These are phyloP conservation scores for Thermomyces lanuginosus DNA, from an alignment of 2,329 filamentous ascomycete species.

Conservation along the genomic window DNA sequence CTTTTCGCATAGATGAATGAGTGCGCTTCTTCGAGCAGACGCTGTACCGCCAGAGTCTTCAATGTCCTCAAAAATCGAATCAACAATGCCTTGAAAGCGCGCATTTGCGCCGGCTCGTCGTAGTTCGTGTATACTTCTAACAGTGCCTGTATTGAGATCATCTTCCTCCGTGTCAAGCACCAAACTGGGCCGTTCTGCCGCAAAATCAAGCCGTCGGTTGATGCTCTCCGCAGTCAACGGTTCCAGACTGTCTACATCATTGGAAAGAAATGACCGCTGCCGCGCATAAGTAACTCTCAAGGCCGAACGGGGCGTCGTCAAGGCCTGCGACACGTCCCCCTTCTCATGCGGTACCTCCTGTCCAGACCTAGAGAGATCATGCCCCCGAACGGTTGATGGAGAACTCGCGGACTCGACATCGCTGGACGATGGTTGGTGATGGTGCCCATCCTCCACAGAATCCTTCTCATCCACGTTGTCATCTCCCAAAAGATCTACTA, in stretches of 20 bases:
- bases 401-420: too few relatives aligned
- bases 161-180: slow-evolving; percentile 32
- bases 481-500: slow-evolving; percentile 19
- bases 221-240: slow-evolving; percentile 1
- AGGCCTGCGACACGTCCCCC: too few relatives aligned
- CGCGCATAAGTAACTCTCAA: slow-evolving; percentile 44
- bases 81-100: slow-evolving; percentile 39
- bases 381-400: too few relatives aligned
- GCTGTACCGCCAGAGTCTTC: slow-evolving; percentile 30
- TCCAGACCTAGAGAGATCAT: too few relatives aligned
- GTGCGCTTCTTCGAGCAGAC: slow-evolving; percentile 35
- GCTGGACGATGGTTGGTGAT: background rate
- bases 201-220: slow-evolving; percentile 4
- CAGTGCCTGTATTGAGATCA: slow-evolving; percentile 24
- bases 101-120: slow-evolving; percentile 41
- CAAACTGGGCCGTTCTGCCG: slow-evolving; percentile 7
- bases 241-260: slow-evolving; percentile 13
- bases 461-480: slow-evolving; percentile 6
- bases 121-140: slow-evolving; percentile 46
- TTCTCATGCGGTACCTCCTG: too few relatives aligned
- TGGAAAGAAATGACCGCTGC: slow-evolving; percentile 43
- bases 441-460: slow-evolving; percentile 4
- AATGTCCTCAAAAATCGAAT: slow-evolving; percentile 44
- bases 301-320: too few relatives aligned
- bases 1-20: slow-evolving; percentile 40